Percentiles rank a stretch among this genome's conserved stretches.
phyloP scores from a whole-genome alignment of 2,329 filamentous ascomycete genomes.

The Lachnellula subtilissima region DNA sequence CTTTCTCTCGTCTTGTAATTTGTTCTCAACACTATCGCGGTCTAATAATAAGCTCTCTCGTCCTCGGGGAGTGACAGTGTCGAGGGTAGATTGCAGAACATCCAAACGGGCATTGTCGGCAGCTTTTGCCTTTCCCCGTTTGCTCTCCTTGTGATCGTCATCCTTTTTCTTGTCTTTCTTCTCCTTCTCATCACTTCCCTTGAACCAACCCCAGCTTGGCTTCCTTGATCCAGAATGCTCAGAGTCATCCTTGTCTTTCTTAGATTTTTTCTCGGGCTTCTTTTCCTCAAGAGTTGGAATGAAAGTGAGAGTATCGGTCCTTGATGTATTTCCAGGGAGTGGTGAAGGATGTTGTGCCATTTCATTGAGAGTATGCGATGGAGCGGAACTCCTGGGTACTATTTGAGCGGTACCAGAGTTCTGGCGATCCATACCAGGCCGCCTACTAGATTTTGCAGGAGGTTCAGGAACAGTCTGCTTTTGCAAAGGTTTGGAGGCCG shows the following conservation, averaged over 20 bases:
- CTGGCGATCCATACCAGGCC: constrained; percentile 35
- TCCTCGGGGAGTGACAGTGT: constrained; percentile 56
- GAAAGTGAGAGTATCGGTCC: constrained; percentile 74
- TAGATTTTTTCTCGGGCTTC: constrained; percentile 68
- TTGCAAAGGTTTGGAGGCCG: constrained; percentile 13
- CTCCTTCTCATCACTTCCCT: constrained; percentile 68
- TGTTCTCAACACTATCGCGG: constrained; percentile 65
- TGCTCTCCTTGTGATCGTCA: constrained; percentile 52
- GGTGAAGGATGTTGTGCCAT: constrained; percentile 61
- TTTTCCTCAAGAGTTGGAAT: constrained; percentile 78
- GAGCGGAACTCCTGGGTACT: constrained; percentile 15
- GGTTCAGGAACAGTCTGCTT: constrained; percentile 39
- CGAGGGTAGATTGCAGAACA: constrained; percentile 81
- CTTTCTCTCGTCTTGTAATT: constrained; percentile 74
- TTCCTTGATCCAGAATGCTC: constrained; percentile 61
- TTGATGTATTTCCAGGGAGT: constrained; percentile 62
- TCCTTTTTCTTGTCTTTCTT: constrained; percentile 63
- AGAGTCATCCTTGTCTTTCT: constrained; percentile 63
- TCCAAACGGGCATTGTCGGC: constrained; percentile 78
- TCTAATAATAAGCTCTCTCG: constrained; percentile 83
- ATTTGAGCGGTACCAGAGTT: constrained; percentile 22
- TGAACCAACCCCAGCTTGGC: constrained; percentile 82
- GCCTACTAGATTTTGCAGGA: constrained; percentile 43
- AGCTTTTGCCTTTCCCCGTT: constrained; percentile 61
- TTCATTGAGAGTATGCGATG: constrained; percentile 44